Base-by-base conservation (phyloP, 305 asterid genomes). In the Ilex paraguariensis region DNA sequence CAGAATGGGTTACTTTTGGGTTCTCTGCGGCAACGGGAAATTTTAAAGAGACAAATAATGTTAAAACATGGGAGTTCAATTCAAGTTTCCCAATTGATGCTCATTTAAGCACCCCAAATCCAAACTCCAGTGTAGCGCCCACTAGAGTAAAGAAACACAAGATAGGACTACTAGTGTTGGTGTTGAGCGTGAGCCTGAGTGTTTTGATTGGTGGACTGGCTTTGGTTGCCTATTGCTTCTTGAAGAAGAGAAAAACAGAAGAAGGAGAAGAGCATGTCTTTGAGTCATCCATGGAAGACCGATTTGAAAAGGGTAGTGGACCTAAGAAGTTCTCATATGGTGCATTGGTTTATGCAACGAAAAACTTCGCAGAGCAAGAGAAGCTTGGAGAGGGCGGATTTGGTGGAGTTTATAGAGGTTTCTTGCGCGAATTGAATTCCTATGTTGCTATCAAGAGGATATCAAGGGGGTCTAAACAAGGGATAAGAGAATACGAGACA, bases 1-100 rank as follows among this genome's bases (percentile, higher is more conserved):
- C 73, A 3, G 76, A 70, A 52, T 11, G 16, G n/a, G 77, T 75
- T 3, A 31, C 13, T 17, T 32, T 75, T 54, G 81, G 81, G 30
- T 71, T 75, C 71, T 52, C 56, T 4, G 56, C 56, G 10, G 21
- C 56, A 52, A 52, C 56, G 6, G 56, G 56, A 17, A 21, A n/a
- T 52, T 5, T 3, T 6, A 13, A 4, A 4, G 56, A 52, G 31
- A 16, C 6, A 52, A n/a, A 52, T 14, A 52, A 5, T 16, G 30
- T 52, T 5, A 52, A 17, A 52, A 7, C 56, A 52, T 52, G 56
- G 56, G 31, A 7, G 21, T 52, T 52, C 10, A 14, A 52, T 52
- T 52, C 56, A 2, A 52, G 21, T 16, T 52, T 36, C 42, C 7
- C 0, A 36, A 8, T 5, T 36, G 42, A 36, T 36, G 0, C 9